phyloP scores from a whole-genome alignment of 805 yeast genomes.

The Saturnispora saitoi region DNA sequence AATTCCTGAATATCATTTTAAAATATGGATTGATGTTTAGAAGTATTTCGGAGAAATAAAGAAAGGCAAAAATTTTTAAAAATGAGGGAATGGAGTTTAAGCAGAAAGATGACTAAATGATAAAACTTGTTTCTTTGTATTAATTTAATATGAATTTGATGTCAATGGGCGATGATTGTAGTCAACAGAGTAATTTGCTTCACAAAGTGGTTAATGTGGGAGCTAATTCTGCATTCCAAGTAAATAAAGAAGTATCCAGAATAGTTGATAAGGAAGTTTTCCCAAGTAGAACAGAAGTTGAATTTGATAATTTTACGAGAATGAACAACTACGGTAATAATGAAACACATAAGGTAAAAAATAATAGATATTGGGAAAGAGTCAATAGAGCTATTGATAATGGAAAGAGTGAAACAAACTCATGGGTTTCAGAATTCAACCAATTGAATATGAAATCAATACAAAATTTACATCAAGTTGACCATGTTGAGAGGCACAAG shows the following conservation, averaged over 20 bases:
- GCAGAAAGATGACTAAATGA: background rate
- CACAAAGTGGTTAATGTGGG: background rate
- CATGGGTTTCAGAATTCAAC: conserved; percentile 5
- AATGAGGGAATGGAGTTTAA: background rate
- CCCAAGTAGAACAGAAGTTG: background rate
- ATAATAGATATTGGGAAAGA: background rate
- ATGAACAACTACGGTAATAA: background rate
- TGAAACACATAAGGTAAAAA: background rate
- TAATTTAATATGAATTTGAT: background rate
- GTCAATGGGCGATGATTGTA: background rate
- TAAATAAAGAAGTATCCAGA: background rate
- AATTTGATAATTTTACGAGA: background rate
- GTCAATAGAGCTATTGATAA: background rate
- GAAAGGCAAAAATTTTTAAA: background rate
- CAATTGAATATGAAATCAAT: conserved; percentile 1
- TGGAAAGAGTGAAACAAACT: background rate
- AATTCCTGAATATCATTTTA: background rate
- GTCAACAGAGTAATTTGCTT: background rate
- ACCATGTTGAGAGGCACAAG: background rate
- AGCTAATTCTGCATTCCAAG: background rate
- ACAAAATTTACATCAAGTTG: background rate
- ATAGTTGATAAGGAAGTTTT: background rate
- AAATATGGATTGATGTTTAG: background rate
- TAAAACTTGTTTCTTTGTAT: background rate
- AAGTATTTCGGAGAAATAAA: background rate